These are phyloP conservation scores for Xylaria bambusicola DNA, from an alignment of 495 filamentous ascomycete genomes.

Conservation along the genomic window DNA sequence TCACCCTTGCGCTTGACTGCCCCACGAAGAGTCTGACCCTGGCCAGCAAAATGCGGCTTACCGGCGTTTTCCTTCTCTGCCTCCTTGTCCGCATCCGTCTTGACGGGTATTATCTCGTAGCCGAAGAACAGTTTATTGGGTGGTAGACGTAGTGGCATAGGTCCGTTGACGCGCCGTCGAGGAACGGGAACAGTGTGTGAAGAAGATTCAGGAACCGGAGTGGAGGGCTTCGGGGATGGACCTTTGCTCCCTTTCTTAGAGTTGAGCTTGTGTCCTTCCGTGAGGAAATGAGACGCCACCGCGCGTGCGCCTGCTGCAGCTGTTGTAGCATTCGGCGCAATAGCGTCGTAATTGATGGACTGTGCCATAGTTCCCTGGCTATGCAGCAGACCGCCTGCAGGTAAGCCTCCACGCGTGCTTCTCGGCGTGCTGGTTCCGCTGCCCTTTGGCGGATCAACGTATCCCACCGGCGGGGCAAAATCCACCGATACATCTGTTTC, in stretches of 20 bases:
- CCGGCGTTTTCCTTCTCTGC: constrained; percentile 60
- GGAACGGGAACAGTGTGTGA: constrained; percentile 51
- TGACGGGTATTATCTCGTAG: constrained; percentile 85
- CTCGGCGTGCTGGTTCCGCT: constrained; percentile 66
- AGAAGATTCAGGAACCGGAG: constrained; percentile 71
- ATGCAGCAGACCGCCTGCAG: constrained; percentile 72
- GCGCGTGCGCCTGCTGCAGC: constrained; percentile 47
- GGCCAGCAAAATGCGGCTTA: constrained; percentile 80
- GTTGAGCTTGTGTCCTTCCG: constrained; percentile 74
- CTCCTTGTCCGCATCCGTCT: constrained; percentile 74
- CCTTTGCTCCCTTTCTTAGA: constrained; percentile 78
- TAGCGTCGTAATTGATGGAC: constrained; percentile 94
- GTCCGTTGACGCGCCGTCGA: constrained; percentile 66
- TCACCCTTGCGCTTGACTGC: constrained; percentile 57
- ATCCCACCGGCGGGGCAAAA: constrained; percentile 91
- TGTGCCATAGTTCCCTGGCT: constrained; percentile 92
- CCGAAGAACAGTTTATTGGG: constrained; percentile 95
- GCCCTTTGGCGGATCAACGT: constrained; percentile 73
- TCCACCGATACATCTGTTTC: constrained; percentile 96
- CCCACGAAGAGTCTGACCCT: constrained; percentile 80
- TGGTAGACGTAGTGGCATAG: constrained; percentile 81
- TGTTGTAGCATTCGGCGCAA: constrained; percentile 73
- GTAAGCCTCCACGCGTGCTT: constrained; percentile 52
- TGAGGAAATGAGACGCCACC: constrained; percentile 69
- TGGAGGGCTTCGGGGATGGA: constrained; percentile 77